Conservation (phyloP, 164 flowering plant genomes). For the Cinnamomum chago region DNA sequence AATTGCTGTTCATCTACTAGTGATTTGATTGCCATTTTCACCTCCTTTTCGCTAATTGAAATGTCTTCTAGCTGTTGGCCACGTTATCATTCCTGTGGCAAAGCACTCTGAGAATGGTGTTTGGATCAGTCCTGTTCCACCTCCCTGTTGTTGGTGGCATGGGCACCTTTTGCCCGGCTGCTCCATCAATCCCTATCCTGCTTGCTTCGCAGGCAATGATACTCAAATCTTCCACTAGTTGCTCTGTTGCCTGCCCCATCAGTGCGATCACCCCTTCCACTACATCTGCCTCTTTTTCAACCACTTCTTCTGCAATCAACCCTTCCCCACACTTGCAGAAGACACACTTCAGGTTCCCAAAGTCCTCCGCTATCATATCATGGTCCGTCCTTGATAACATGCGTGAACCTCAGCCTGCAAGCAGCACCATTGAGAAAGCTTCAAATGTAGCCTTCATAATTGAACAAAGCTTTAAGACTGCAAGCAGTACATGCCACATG, state of each 20-base stretch:
- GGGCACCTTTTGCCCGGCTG: conserved; percentile 38
- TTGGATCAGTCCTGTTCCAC: conserved; percentile 81
- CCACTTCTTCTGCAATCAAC: conserved; percentile 56
- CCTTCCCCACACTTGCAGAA: conserved; percentile 72
- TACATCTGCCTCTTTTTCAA: conserved; percentile 63
- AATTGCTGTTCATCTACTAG: neutral
- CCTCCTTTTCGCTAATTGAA: conserved; percentile 71
- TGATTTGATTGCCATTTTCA: conserved; percentile 14
- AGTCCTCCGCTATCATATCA: conserved; percentile 73
- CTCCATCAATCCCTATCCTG: conserved; percentile 37
- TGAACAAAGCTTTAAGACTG: conserved; percentile 31
- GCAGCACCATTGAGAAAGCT: conserved; percentile 74
- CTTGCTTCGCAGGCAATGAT: conserved; percentile 64
- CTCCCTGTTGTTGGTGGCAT: conserved; percentile 95
- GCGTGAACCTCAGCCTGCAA: conserved; percentile 75
- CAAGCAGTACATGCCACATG: conserved; percentile 62
- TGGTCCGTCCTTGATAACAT: conserved; percentile 51
- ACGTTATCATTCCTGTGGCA: conserved; percentile 67
- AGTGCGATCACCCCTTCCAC: conserved; percentile 70
- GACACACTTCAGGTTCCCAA: conserved; percentile 54
- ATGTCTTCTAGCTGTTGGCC: conserved; percentile 73
- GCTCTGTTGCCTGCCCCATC: conserved; percentile 76
- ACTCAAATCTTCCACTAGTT: conserved; percentile 80
- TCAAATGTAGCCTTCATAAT: conserved; percentile 83
- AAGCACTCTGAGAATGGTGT: conserved; percentile 81